Evolutionary conservation across 2,329 filamentous ascomycete genomes (phyloP), one percentile per base, ranked within the genome.

Genomic region (Claviceps maximensis): DNA sequence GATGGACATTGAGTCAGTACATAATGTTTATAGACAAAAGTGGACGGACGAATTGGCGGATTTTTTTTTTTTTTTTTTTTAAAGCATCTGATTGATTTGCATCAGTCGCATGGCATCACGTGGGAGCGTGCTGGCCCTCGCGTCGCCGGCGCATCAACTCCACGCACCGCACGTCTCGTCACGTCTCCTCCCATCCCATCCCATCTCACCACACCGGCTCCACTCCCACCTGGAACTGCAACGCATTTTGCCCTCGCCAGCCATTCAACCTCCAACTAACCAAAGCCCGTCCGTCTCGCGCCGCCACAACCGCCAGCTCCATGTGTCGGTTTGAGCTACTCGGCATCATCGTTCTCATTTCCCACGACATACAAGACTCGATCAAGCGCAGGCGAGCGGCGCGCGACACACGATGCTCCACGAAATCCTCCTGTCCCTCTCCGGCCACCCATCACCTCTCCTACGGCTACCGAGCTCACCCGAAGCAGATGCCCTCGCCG

Each of bases 361-460:
- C 73, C 29, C 72, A 73, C 58, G 67, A 72, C 56, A 67, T 77
- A 51, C 58, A 65, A 57, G 66, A 72, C 60, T 66, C 62, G 36
- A 62, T 73, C 52, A 65, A 62, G 53, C 65, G 66, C 50, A 69
- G 60, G 61, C 69, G 64, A 54, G 60, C 58, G 29, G 12, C 41
- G 6, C 41, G n/a, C 23, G 41, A 53, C 27, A 50, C 52, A 48
- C 60, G 60, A 98, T 98, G 93, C 87, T 98, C 69, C 93, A 97
- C 80, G 93, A 98, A 77, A 89, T 98, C 73, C 83, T 97, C 70
- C 84, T 98, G 70, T 91, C 90, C 68, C 83, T 97, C 70, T 94
- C 90, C 63, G 91, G 93, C 60, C 88, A 97, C 71, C 86, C 87
- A 58, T 96, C 91, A 58, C 86, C 89, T 60, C 80, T 97, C 65